These are phyloP conservation scores for Komagataella populi DNA, from an alignment of 805 yeast species.

Conservation along the genomic window DNA sequence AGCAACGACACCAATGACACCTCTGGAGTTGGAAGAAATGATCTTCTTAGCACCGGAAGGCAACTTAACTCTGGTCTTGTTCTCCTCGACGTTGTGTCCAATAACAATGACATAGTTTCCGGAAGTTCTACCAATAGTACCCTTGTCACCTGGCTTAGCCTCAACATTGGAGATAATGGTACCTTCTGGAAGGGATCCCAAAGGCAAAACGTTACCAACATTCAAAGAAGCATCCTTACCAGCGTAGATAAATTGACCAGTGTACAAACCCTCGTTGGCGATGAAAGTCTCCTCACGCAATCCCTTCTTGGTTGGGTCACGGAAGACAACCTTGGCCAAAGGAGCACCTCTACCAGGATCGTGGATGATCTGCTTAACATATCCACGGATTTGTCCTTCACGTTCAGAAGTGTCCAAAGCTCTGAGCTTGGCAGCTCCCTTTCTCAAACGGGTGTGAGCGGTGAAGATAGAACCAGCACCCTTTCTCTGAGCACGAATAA, in stretches of 20 bases:
- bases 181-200: conserved; percentile 69
- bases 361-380: conserved; percentile 96
- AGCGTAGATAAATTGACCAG: conserved; percentile 98
- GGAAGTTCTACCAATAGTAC: conserved; percentile 98
- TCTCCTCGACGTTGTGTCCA: conserved; percentile 99
- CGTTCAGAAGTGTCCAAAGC: conserved; percentile 98
- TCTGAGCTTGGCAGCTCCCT: conserved; percentile 99
- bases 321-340: conserved; percentile 96
- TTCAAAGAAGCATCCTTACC: conserved; percentile 97
- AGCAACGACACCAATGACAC: conserved; percentile 99
- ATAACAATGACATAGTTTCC: conserved; percentile 98
- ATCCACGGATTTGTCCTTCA: conserved; percentile 99
- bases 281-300: conserved; percentile 96
- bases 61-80: conserved; percentile 97
- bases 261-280: conserved; percentile 99
- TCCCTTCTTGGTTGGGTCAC: conserved; percentile 99
- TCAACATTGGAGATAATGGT: conserved; percentile 38
- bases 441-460: conserved; percentile 99
- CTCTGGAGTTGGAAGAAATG: conserved; percentile 92
- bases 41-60: conserved; percentile 99
- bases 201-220: conserved; percentile 95
- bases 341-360: conserved; percentile 99
- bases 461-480: conserved; percentile 99
- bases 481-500: conserved; percentile 99
- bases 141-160: conserved; percentile 47